Percentiles rank a stretch among this genome's conserved stretches.
phyloP scores from a whole-genome alignment of 768 basidiomycete genomes.

The Tylopilus balloui region DNA sequence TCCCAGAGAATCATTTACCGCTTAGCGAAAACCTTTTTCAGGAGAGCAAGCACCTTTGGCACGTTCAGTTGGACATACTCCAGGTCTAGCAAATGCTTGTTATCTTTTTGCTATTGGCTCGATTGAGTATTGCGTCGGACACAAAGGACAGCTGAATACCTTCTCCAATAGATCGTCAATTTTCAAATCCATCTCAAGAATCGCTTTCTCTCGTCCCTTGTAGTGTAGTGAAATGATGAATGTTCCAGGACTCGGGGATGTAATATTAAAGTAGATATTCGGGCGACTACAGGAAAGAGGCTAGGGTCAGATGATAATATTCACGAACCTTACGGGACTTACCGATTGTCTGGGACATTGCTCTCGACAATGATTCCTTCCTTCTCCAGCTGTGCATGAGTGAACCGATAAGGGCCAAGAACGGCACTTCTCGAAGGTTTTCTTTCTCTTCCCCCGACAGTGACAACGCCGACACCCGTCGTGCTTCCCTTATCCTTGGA shows the following conservation, averaged over 20 bases:
- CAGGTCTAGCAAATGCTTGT: slow-evolving; percentile 91
- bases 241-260: slow-evolving; percentile 94
- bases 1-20: slow-evolving; percentile 44
- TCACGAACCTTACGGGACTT: slow-evolving; percentile 20
- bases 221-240: slow-evolving; percentile 99
- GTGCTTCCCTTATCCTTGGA: slow-evolving; percentile 85
- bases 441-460: slow-evolving; percentile 96
- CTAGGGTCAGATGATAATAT: not conserved
- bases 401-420: slow-evolving; percentile 94
- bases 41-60: slow-evolving; percentile 84
- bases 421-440: slow-evolving; percentile 81
- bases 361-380: slow-evolving; percentile 99
- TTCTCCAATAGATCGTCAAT: slow-evolving; percentile 98
- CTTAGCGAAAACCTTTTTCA: slow-evolving; percentile 93
- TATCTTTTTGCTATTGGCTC: slow-evolving; percentile 87
- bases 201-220: slow-evolving; percentile 98
- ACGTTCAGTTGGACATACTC: slow-evolving; percentile 98
- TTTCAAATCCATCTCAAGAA: slow-evolving; percentile 99
- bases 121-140: slow-evolving; percentile 14
- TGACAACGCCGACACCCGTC: slow-evolving; percentile 89
- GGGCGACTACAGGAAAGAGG: slow-evolving; percentile 59
- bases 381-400: slow-evolving; percentile 97
- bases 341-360: slow-evolving; percentile 98
- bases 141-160: slow-evolving; percentile 42
- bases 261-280: slow-evolving; percentile 99